Conservation (phyloP, 202 grass and related monocot species). For the Brachypodium distachyon region DNA sequence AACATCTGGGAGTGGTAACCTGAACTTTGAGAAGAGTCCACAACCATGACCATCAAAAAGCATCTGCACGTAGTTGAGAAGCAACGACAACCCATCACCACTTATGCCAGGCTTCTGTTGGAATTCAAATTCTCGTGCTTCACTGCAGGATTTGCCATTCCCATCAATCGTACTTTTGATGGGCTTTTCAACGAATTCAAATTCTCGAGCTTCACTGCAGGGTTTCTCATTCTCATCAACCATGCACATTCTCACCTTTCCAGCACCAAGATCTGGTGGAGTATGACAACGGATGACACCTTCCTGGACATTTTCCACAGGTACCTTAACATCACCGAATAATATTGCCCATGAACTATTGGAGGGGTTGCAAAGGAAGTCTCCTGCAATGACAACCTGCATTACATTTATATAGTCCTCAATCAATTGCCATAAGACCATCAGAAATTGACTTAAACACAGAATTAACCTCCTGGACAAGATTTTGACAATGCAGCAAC, state of each 20-base stretch:
- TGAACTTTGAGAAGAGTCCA: slow-evolving; percentile 29
- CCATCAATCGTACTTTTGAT: slow-evolving; percentile 31
- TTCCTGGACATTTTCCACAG: slow-evolving; percentile 59
- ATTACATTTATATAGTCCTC: slow-evolving; percentile 18
- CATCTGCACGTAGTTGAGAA: slow-evolving; percentile 45
- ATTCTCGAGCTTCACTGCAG: slow-evolving; percentile 59
- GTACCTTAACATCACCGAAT: slow-evolving; percentile 72
- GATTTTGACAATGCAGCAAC: not conserved
- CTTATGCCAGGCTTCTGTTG: slow-evolving; percentile 34
- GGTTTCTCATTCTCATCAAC: slow-evolving; percentile 40
- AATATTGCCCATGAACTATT: slow-evolving; percentile 30
- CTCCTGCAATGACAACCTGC: slow-evolving; percentile 82
- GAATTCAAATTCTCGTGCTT: slow-evolving; percentile 35
- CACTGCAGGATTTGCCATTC: slow-evolving; percentile 31
- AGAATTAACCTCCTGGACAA: not conserved
- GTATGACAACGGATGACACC: slow-evolving; percentile 67
- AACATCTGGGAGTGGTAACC: slow-evolving; percentile 4
- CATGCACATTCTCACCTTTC: slow-evolving; percentile 68
- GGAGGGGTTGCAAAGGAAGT: slow-evolving; percentile 49
- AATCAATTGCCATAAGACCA: slow-evolving; percentile 18
- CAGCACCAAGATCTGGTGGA: slow-evolving; percentile 44
- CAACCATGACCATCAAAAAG: slow-evolving; percentile 44
- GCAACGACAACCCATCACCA: slow-evolving; percentile 40
- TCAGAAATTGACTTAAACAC: not conserved
- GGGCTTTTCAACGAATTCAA: slow-evolving; percentile 62